Percentiles rank a stretch among this genome's conserved stretches.
Evolutionary conservation across 305 asterid genomes (phyloP).

Genomic region (Solanum aculeatissimum): DNA sequence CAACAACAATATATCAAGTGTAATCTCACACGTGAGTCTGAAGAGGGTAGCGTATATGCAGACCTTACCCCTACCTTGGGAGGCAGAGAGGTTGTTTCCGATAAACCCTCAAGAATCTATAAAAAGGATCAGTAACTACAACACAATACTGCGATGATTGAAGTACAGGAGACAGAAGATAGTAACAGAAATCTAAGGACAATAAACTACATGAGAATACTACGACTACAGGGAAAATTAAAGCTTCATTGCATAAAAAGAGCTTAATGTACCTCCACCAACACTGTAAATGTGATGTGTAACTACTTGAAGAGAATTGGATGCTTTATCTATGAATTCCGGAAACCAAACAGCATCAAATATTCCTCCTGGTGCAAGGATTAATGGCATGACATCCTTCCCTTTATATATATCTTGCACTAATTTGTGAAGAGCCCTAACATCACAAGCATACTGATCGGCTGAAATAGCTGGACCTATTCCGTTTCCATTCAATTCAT

Average conservation of each 20-base stretch:
- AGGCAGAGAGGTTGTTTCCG: not conserved
- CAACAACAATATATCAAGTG: not conserved
- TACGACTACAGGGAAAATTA: not conserved
- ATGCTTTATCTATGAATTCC: constrained; percentile 23
- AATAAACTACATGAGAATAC: not conserved
- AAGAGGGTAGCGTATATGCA: not conserved
- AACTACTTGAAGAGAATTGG: constrained; percentile 44
- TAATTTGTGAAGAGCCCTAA: constrained; percentile 24
- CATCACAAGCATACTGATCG: constrained; percentile 53
- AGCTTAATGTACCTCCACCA: constrained; percentile 56
- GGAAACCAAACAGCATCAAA: constrained; percentile 56
- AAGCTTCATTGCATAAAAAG: not conserved
- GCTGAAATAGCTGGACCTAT: constrained; percentile 60
- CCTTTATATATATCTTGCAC: constrained; percentile 43
- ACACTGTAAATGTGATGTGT: constrained; percentile 91
- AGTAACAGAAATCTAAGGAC: not conserved
- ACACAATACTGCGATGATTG: not conserved
- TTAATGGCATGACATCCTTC: constrained; percentile 32
- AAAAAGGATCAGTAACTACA: not conserved
- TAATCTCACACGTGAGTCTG: not conserved
- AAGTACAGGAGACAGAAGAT: not conserved
- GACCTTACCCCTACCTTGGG: not conserved
- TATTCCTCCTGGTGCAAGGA: constrained; percentile 88
- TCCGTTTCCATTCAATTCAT: constrained; percentile 75
- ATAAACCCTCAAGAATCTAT: not conserved